Evolutionary conservation across 768 basidiomycete genomes (phyloP), one percentile per base, ranked within the genome.

Genomic region (Punctularia strigosozonata): DNA sequence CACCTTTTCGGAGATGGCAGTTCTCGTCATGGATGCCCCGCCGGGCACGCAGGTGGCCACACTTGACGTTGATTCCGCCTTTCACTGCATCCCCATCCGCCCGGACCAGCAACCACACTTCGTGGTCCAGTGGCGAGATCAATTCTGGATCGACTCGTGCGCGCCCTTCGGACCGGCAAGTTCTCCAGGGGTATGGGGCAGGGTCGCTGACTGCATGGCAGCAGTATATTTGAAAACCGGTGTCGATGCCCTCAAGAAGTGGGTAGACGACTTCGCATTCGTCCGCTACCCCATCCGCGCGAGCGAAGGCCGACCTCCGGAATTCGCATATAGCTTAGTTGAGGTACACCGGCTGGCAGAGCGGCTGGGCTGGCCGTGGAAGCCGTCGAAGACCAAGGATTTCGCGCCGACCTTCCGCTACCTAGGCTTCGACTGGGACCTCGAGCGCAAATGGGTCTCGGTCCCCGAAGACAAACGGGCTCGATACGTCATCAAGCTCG

Each of bases 181-280:
- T 0, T 58, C 54, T 34, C 53, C 56, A 0, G 59, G 65, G 0
- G 49, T 65, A 0, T 65, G 60, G 34, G 59, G 65, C 0, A 28
- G 43, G 0, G 40, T 65, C 0, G 63, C 62, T 3, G 58, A 65
- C 43, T 53, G 56, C 48, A 37, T 62, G 0, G 47, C 57, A 0
- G 56, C 44, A 0, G 56, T 64, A 12, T 60, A 57, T 45, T 1
- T 28, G 12, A 28, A 37, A 6, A 21, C 28, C 4, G 57, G 57
- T 5, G 47, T 55, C 25, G 25, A 42, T 1, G 43, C 41, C 3
- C 40, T 59, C 10, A 13, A 31, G 15, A 65, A 64, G 40, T 66
- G 64, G 63, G 62, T 64, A 0, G 60, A 66, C 51, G 54, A 66
- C 33, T 63, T 64, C 39, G 36, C 61, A 3, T 51, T 55, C 3